phyloP scores from a whole-genome alignment of 768 basidiomycete species.

The Chalciporus pseudorubinellus region DNA sequence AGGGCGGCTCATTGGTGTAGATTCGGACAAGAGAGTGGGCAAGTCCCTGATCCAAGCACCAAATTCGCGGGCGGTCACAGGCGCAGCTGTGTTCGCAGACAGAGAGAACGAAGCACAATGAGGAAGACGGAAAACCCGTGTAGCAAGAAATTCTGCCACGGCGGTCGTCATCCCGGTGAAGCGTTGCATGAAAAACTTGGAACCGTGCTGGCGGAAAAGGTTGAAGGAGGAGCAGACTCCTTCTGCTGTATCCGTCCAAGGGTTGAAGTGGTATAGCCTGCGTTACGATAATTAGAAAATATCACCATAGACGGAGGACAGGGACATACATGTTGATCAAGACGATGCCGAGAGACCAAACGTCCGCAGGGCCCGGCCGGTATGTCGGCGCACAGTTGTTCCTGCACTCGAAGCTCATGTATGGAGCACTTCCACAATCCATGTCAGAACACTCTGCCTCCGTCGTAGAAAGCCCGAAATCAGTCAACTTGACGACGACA shows the following conservation, averaged over 20 bases:
- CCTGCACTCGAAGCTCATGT: constrained; percentile 99
- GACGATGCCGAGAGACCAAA: constrained; percentile 98
- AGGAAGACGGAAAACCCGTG: constrained; percentile 79
- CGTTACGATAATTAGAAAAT: constrained; percentile 4
- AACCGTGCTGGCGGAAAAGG: constrained; percentile 72
- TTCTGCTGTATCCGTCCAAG: constrained; percentile 92
- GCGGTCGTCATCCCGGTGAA: constrained; percentile 86
- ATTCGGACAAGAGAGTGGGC: constrained; percentile 63
- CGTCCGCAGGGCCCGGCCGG: constrained; percentile 91
- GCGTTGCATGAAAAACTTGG: constrained; percentile 83
- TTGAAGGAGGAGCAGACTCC: constrained; percentile 81
- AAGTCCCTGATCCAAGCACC: constrained; percentile 83
- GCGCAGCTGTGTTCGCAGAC: constrained; percentile 24
- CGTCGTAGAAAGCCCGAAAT: constrained; percentile 93
- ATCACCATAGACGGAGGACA: neutral
- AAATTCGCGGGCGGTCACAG: constrained; percentile 76
- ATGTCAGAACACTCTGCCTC: constrained; percentile 90
- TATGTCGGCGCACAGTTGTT: constrained; percentile 97
- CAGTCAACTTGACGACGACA: constrained; percentile 93
- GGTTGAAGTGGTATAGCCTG: constrained; percentile 97
- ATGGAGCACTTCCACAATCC: constrained; percentile 98
- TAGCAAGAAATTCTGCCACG: constrained; percentile 86
- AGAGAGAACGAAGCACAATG: constrained; percentile 42
- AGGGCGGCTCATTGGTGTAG: constrained; percentile 28
- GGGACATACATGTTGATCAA: constrained; percentile 89